phyloP scores from a whole-genome alignment of 78 protist species.

The Dictyostelium capitatum region DNA sequence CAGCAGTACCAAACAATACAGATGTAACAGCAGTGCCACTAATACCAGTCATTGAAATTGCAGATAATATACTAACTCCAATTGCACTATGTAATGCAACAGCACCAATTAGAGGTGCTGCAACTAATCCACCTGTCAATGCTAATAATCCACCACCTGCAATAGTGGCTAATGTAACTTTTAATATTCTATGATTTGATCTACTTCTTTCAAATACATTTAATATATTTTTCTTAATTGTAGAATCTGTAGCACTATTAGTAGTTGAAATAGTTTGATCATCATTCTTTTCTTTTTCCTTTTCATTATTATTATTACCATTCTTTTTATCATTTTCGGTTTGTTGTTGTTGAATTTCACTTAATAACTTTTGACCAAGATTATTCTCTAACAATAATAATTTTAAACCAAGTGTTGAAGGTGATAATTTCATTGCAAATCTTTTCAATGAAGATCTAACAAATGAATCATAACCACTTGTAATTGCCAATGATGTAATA shows the following conservation, averaged over 20 bases:
- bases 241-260: neutral
- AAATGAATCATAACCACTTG: constrained; percentile 35
- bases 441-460: constrained; percentile 53
- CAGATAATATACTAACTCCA: constrained; percentile 10
- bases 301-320: neutral
- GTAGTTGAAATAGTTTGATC: neutral
- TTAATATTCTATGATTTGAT: constrained; percentile 41
- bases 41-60: constrained; percentile 38
- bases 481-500: constrained; percentile 24
- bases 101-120: constrained; percentile 45
- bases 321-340: neutral
- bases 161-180: constrained; percentile 35
- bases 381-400: constrained; percentile 14
- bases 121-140: constrained; percentile 37
- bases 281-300: neutral
- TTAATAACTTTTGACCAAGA: neutral
- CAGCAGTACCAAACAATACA: constrained; percentile 63
- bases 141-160: constrained; percentile 52
- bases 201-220: constrained; percentile 71
- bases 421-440: constrained; percentile 5
- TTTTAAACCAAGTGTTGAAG: neutral
- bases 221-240: neutral
- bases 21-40: constrained; percentile 45
- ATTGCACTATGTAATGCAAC: constrained; percentile 51
- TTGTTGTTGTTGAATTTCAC: neutral